Percentiles rank a stretch among this genome's conserved stretches.
phyloP scores from a whole-genome alignment of 208 protist genomes.

The Leishmania major region DNA sequence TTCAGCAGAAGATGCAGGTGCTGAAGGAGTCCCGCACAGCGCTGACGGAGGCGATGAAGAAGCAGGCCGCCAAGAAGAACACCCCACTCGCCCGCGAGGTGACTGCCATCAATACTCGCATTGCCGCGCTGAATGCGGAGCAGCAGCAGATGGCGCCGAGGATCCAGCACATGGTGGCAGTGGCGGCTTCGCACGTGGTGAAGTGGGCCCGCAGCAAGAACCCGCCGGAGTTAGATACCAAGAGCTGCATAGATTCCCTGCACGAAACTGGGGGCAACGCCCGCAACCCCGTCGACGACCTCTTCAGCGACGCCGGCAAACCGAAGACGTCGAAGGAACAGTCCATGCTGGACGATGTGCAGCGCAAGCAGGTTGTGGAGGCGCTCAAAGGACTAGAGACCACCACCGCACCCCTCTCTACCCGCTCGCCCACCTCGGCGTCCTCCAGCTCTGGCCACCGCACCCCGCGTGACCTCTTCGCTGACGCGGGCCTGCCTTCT shows the following conservation, averaged over 20 bases:
- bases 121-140: constrained; percentile 50
- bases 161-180: constrained; percentile 66
- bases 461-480: constrained; percentile 49
- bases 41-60: constrained; percentile 32
- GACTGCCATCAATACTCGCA: constrained; percentile 55
- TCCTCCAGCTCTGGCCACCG: constrained; percentile 48
- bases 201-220: constrained; percentile 85
- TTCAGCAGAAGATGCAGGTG: constrained; percentile 61
- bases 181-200: constrained; percentile 66
- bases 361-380: constrained; percentile 55
- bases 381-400: constrained; percentile 42
- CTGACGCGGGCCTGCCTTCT: constrained; percentile 47
- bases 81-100: constrained; percentile 58
- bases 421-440: constrained; percentile 28
- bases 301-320: constrained; percentile 40
- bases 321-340: constrained; percentile 13
- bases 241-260: constrained; percentile 2
- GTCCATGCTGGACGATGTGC: constrained; percentile 39
- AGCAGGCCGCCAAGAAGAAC: constrained; percentile 24
- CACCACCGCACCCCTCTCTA: constrained; percentile 34
- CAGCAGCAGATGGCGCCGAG: constrained; percentile 60
- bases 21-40: constrained; percentile 53
- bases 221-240: constrained; percentile 51
- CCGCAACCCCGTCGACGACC: constrained; percentile 45
- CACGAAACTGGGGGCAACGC: background rate